phyloP scores from a whole-genome alignment of 306 rosid species.

The Nissolia schottii region DNA sequence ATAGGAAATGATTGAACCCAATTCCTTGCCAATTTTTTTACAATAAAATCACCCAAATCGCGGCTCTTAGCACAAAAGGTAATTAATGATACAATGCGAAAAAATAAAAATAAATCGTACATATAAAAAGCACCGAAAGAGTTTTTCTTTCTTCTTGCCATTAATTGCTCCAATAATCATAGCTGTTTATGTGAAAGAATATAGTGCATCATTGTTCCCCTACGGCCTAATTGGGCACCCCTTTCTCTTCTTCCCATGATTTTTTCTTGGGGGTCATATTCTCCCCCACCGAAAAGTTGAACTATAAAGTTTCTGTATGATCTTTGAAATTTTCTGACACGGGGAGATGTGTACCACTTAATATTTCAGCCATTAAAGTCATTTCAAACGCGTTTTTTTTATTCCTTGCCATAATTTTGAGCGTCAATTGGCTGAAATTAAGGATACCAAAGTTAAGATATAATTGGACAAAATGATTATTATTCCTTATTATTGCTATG shows the following conservation, averaged over 20 bases:
- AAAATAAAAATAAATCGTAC: too few relatives aligned
- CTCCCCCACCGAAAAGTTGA: not conserved
- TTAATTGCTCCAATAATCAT: not conserved
- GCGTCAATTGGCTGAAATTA: not conserved
- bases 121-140: not conserved
- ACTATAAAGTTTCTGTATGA: not conserved
- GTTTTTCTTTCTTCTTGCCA: not conserved
- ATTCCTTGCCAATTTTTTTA: not conserved
- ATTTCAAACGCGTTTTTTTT: not conserved
- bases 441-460: not conserved
- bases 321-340: not conserved
- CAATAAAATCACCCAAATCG: not conserved
- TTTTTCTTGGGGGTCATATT: not conserved
- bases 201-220: not conserved
- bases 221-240: not conserved
- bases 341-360: not conserved
- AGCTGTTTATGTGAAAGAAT: not conserved
- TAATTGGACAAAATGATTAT: slow-evolving; percentile 25
- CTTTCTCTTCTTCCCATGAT: not conserved
- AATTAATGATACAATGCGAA: not conserved
- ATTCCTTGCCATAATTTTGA: not conserved
- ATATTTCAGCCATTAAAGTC: not conserved
- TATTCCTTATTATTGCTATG: slow-evolving; percentile 20
- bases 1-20: not conserved
- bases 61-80: not conserved